phyloP scores from a whole-genome alignment of 192 early-diverging fungal genomes.

The Piromyces sp. region DNA sequence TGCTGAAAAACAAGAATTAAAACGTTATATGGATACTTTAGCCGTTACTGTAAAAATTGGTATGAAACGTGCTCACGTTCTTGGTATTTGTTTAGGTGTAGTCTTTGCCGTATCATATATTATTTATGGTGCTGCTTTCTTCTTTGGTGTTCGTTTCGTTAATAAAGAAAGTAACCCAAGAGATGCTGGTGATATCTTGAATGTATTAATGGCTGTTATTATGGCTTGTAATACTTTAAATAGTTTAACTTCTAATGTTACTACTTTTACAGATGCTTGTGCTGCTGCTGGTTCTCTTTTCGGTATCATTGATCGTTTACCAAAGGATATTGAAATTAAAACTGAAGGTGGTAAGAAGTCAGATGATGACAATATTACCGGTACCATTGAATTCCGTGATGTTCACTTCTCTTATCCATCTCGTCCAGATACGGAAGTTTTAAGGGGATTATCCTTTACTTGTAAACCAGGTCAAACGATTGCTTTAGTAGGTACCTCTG shows the following conservation, averaged over 20 bases:
- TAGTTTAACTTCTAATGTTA: background rate
- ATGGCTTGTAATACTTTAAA: background rate
- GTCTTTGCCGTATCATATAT: background rate
- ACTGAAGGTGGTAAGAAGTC: background rate
- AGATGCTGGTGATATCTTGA: background rate
- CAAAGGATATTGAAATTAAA: background rate
- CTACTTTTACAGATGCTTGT: background rate
- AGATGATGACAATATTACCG: constrained; percentile 2
- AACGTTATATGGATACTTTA: background rate
- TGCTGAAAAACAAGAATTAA: background rate
- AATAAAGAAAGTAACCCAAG: background rate
- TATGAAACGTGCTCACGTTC: background rate
- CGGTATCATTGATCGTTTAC: background rate
- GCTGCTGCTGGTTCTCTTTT: background rate
- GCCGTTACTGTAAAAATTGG: background rate
- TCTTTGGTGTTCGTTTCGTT: background rate
- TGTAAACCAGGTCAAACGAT: background rate
- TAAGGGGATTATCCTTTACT: background rate
- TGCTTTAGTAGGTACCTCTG: background rate
- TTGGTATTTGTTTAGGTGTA: background rate
- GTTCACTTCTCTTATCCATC: constrained; percentile 21
- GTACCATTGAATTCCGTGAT: constrained; percentile 7
- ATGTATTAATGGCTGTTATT: background rate
- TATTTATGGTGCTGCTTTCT: background rate
- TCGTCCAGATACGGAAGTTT: background rate